Evolutionary conservation across 2,329 filamentous ascomycete species (phyloP).

Genomic region (Pseudogymnoascus sp.): DNA sequence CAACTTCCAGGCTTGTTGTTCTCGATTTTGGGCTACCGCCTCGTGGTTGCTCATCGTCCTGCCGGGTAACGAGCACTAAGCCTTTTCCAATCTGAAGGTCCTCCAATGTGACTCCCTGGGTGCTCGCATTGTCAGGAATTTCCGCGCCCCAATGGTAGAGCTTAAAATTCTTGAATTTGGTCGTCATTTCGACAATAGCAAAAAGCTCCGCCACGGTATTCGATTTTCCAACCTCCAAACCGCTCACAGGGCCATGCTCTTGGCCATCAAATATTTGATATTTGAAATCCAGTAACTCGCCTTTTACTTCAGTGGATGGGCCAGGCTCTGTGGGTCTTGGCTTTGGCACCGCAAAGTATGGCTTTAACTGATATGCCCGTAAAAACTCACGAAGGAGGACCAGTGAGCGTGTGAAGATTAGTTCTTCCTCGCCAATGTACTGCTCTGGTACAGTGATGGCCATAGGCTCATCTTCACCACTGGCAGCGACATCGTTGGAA

Average conservation of each 20-base stretch:
- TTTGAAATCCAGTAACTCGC: conserved; percentile 54
- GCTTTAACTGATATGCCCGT: conserved; percentile 52
- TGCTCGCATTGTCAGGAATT: conserved; percentile 51
- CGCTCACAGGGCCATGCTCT: conserved; percentile 49
- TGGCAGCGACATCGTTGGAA: conserved; percentile 34
- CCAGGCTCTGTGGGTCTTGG: conserved; percentile 27
- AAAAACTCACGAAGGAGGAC: conserved; percentile 60
- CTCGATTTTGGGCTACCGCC: conserved; percentile 39
- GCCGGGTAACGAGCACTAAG: conserved; percentile 56
- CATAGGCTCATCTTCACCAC: conserved; percentile 45
- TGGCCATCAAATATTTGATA: conserved; percentile 66
- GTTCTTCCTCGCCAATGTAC: conserved; percentile 45
- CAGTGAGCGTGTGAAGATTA: conserved; percentile 60
- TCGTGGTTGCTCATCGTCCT: conserved; percentile 38
- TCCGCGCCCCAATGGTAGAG: conserved; percentile 61
- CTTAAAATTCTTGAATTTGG: conserved; percentile 67
- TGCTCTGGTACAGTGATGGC: conserved; percentile 39
- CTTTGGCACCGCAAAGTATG: conserved; percentile 51
- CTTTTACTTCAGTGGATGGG: conserved; percentile 39
- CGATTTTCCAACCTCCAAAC: conserved; percentile 56
- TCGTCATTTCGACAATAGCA: conserved; percentile 56
- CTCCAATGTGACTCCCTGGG: conserved; percentile 53
- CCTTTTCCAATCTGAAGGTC: conserved; percentile 60
- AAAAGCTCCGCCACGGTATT: conserved; percentile 65
- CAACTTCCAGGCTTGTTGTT: conserved; percentile 59